Base-by-base conservation (phyloP, 129 eudicot species). In the Flaveria sonorensis region DNA sequence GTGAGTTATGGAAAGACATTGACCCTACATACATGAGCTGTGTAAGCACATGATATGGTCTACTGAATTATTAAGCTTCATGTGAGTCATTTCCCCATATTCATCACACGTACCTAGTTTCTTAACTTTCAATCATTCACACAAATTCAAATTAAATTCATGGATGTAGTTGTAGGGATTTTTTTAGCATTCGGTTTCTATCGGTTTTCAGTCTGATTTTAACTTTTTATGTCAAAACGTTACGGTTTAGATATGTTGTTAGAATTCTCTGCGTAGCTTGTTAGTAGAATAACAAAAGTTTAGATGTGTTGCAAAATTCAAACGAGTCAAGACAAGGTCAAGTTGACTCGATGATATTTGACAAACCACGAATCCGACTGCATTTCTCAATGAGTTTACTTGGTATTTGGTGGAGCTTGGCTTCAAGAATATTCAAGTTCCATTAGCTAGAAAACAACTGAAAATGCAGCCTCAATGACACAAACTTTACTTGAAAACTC, bases 11-110 rank as follows among this genome's bases (percentile, higher is more conserved):
- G 32, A 80, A 79, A 40, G 79, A 45, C 70, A 80, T 80, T 68
- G 84, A 73, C 84, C 79, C 79, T 75, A 80, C 84, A 42, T 3
- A 65, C 43, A 80, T 74, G 84, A 80, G 75, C 84, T 80, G 84
- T 80, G 60, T 65, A 43, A 52, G 63, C 84, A 80, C 84, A 74
- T 80, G 79, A 73, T 32, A 66, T 65, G 84, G 75, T 80, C 75
- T 73, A 61, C n/a, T 79, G 79, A 64, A 80, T 80, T 80, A 80
- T 80, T 73, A 80, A 57, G 45, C 16, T 59, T 80, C 83, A 80
- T 73, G 70, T 73, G 79, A 73, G 52, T 73, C 74, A 65, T 53
- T 73, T 73, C 70, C 62, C 79, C 79, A 80, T 65, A 66, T 65
- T 80, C 69, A 73, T 74, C 47, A 14, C 76, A 78, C 42, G 30